Conservation (phyloP, 2,329 filamentous ascomycete genomes). For the Pestalotiopsis sp. region DNA sequence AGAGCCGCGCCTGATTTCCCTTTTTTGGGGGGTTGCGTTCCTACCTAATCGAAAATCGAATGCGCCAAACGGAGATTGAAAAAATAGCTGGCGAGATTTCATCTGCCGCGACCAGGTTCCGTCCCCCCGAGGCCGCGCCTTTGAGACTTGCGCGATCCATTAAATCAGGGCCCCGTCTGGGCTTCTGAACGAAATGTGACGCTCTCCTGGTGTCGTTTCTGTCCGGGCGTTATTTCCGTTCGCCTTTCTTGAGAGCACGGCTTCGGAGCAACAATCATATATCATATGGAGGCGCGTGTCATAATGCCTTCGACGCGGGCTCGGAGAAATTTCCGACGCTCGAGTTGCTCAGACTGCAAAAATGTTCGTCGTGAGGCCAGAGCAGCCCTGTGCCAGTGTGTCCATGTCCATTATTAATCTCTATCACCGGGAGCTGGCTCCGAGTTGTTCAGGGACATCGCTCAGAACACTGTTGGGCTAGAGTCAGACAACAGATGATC, state of each 20-base stretch:
- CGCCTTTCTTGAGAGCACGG: not conserved
- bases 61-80: not conserved
- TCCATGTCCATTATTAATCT: not conserved
- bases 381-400: not conserved
- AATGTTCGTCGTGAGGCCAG: not conserved
- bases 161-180: not conserved
- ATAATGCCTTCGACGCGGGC: too few relatives aligned
- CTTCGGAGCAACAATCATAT: not conserved
- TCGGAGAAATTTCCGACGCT: too few relatives aligned
- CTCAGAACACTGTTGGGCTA: too few relatives aligned
- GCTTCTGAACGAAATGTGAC: not conserved
- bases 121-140: not conserved
- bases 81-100: too few relatives aligned
- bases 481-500: too few relatives aligned
- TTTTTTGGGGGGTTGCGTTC: not conserved
- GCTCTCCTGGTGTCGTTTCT: not conserved
- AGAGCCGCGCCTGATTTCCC: not conserved
- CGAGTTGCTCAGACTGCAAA: too few relatives aligned
- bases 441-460: too few relatives aligned
- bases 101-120: not conserved
- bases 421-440: too few relatives aligned
- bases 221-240: too few relatives aligned
- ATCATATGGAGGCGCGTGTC: not conserved
- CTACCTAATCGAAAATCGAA: not conserved
- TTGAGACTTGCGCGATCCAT: not conserved